Conservation (phyloP, 805 yeast genomes). For the Candida coquimbonensis region DNA sequence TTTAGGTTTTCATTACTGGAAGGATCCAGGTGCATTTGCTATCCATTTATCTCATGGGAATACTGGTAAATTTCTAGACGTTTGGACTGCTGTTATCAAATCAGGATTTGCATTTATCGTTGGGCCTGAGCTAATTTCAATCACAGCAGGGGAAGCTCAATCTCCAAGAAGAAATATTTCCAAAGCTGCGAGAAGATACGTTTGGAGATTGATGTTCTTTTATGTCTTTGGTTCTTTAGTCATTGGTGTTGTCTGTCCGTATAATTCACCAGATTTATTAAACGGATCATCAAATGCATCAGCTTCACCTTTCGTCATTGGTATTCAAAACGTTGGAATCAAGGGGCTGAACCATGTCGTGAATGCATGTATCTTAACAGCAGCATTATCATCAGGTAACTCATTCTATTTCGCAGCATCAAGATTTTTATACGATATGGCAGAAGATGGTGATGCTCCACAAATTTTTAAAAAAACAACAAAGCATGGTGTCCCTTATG, state of each 20-base stretch:
- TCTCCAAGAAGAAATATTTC: conserved; percentile 55
- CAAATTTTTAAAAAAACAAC: conserved; percentile 54
- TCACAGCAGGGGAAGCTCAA: conserved; percentile 50
- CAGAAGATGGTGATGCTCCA: conserved; percentile 76
- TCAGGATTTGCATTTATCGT: conserved; percentile 61
- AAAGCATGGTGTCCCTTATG: conserved; percentile 68
- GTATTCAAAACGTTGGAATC: conserved; percentile 62
- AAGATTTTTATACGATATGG: conserved; percentile 63
- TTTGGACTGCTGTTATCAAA: conserved; percentile 56
- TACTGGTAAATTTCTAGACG: conserved; percentile 57
- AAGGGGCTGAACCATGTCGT: conserved; percentile 64
- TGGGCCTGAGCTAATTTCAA: conserved; percentile 57
- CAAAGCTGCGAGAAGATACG: conserved; percentile 49
- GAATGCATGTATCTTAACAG: conserved; percentile 70
- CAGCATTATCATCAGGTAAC: conserved; percentile 78
- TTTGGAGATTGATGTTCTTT: conserved; percentile 51
- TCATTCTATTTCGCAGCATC: conserved; percentile 75
- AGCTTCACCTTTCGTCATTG: conserved; percentile 77
- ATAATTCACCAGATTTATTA: conserved; percentile 46
- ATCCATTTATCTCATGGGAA: conserved; percentile 39
- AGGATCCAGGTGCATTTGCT: conserved; percentile 51
- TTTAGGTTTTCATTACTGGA: conserved; percentile 65
- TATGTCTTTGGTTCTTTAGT: conserved; percentile 59
- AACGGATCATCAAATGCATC: conserved; percentile 53
- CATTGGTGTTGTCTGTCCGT: conserved; percentile 62